Conservation (phyloP, 768 basidiomycete genomes). For the Xerocomus spinulosus region DNA sequence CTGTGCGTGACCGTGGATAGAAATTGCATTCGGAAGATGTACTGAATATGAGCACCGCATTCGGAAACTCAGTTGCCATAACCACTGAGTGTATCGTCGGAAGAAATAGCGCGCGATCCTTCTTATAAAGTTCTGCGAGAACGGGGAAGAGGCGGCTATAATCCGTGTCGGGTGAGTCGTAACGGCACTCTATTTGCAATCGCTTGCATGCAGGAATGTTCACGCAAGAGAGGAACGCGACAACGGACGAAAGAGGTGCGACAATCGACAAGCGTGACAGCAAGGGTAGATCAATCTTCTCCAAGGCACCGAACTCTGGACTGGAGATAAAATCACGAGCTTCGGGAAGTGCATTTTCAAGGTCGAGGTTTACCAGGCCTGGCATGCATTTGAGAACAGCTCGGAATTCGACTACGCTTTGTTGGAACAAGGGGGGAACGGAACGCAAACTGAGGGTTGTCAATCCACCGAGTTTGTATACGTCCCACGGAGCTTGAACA, state of each 20-base stretch:
- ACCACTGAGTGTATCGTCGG: background rate
- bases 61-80: background rate
- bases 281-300: background rate
- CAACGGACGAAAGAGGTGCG: slow-evolving; percentile 4
- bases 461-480: slow-evolving; percentile 19
- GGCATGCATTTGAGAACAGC: slow-evolving; percentile 32
- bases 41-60: background rate
- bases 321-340: background rate
- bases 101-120: background rate
- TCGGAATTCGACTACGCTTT: slow-evolving; percentile 29
- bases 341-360: slow-evolving; percentile 28
- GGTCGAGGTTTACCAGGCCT: slow-evolving; percentile 29
- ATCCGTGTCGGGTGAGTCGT: too few species aligned
- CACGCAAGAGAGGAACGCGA: slow-evolving; percentile 3
- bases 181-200: background rate
- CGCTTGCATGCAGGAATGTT: background rate
- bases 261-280: slow-evolving; percentile 3
- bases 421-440: slow-evolving; percentile 19
- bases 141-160: background rate
- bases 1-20: background rate
- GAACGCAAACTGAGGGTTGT: slow-evolving; percentile 32
- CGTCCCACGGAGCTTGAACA: background rate
- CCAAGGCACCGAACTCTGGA: background rate
- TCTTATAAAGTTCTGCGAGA: background rate
- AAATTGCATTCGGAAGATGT: background rate